phyloP scores from a whole-genome alignment of 805 yeast species.

The Starmerella stigmatis region DNA sequence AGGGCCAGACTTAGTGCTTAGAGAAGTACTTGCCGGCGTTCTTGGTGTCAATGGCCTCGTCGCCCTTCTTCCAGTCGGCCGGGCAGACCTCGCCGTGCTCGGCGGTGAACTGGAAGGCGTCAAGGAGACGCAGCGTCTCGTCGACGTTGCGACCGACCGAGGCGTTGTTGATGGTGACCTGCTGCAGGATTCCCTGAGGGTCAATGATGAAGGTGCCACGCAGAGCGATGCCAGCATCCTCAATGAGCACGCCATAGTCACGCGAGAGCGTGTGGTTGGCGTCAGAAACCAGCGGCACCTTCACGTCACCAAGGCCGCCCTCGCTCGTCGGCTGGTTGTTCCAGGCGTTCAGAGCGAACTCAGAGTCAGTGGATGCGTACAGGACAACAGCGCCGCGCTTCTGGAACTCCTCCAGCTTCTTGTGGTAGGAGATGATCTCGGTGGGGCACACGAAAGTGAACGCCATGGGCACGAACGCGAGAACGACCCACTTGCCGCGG shows the following conservation, averaged over 20 bases:
- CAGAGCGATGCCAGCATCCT: constrained; percentile 92
- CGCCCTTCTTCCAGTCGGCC: constrained; percentile 97
- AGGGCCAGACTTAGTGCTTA: constrained; percentile 18
- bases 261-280: constrained; percentile 88
- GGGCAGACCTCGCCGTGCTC: constrained; percentile 99
- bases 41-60: constrained; percentile 64
- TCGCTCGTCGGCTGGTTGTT: constrained; percentile 92
- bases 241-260: constrained; percentile 95
- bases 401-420: constrained; percentile 80
- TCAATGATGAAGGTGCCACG: constrained; percentile 98
- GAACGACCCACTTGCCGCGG: constrained; percentile 95
- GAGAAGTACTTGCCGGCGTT: constrained; percentile 20
- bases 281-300: constrained; percentile 93
- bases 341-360: constrained; percentile 96
- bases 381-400: constrained; percentile 80
- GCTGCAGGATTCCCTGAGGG: constrained; percentile 91
- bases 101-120: constrained; percentile 99
- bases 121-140: constrained; percentile 93
- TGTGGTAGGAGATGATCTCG: constrained; percentile 97
- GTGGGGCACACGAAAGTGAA: constrained; percentile 99
- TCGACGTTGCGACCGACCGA: constrained; percentile 99
- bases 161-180: constrained; percentile 93
- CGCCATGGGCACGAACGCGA: constrained; percentile 96
- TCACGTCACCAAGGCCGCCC: constrained; percentile 94
- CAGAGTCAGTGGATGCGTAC: constrained; percentile 97